Conservation (phyloP, 805 yeast species). For the Candida tammaniensis region DNA sequence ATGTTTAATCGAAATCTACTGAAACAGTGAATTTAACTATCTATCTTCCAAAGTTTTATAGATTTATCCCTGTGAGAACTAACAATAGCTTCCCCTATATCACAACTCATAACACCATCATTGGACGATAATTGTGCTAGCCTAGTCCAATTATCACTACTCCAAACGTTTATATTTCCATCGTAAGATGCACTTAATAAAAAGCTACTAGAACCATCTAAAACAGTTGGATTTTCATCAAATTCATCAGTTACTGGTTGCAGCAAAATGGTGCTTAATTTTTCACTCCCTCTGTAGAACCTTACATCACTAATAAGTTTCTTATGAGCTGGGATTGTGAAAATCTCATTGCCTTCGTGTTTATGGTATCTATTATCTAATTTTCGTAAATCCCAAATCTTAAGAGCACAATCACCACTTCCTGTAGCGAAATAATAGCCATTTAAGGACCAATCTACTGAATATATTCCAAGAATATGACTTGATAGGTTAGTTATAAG, state of each 20-base stretch:
- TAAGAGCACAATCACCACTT: slow-evolving; percentile 75
- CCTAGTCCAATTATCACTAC: slow-evolving; percentile 67
- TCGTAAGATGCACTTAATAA: slow-evolving; percentile 72
- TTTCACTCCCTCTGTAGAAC: slow-evolving; percentile 36
- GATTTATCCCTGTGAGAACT: slow-evolving; percentile 86
- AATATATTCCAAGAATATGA: slow-evolving; percentile 70
- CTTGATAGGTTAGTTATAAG: slow-evolving; percentile 56
- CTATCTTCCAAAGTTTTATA: slow-evolving; percentile 64
- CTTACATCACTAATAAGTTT: slow-evolving; percentile 66
- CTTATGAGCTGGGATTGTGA: slow-evolving; percentile 70
- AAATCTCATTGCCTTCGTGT: slow-evolving; percentile 17
- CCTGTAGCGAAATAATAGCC: slow-evolving; percentile 80
- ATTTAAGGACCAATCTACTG: slow-evolving; percentile 71
- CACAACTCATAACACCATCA: slow-evolving; percentile 74
- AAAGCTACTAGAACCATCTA: slow-evolving; percentile 41
- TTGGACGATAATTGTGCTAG: slow-evolving; percentile 51
- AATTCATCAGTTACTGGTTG: slow-evolving; percentile 27
- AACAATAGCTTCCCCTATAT: slow-evolving; percentile 49
- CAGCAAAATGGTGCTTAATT: slow-evolving; percentile 9
- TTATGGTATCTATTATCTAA: slow-evolving; percentile 21
- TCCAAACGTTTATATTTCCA: slow-evolving; percentile 55
- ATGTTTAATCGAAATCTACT: no score
- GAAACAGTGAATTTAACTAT: no score
- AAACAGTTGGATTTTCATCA: slow-evolving; percentile 25
- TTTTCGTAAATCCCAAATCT: slow-evolving; percentile 81